phyloP scores from a whole-genome alignment of 805 yeast species.

The Monosporozyma aquatica region DNA sequence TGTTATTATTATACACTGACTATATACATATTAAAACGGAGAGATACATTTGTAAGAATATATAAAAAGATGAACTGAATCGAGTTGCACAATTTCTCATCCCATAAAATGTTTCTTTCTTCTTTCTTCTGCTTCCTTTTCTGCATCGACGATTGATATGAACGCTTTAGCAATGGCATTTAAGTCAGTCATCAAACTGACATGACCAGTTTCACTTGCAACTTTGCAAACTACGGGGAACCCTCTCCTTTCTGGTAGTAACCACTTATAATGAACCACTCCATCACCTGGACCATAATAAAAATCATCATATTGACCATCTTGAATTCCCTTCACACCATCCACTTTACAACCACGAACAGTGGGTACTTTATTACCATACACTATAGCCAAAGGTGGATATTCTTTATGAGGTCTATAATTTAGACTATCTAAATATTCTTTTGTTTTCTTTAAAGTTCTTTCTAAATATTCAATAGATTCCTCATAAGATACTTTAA shows the following conservation, averaged over 20 bases:
- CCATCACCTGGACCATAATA: slow-evolving; percentile 91
- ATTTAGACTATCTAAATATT: slow-evolving; percentile 47
- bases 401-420: slow-evolving; percentile 45
- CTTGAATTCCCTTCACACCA: slow-evolving; percentile 50
- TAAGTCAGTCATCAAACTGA: slow-evolving; percentile 66
- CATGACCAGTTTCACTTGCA: slow-evolving; percentile 63
- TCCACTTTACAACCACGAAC: slow-evolving; percentile 70
- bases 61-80: not conserved
- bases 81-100: not conserved
- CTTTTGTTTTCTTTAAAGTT: slow-evolving; percentile 51
- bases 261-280: slow-evolving; percentile 74
- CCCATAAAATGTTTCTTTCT: slow-evolving; percentile 1
- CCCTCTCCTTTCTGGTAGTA: slow-evolving; percentile 69
- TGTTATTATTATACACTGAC: not conserved
- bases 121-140: slow-evolving; percentile 23
- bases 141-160: slow-evolving; percentile 52
- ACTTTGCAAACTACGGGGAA: slow-evolving; percentile 65
- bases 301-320: slow-evolving; percentile 68
- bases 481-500: slow-evolving; percentile 36
- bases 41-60: not conserved
- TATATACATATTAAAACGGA: not conserved
- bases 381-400: slow-evolving; percentile 79
- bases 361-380: slow-evolving; percentile 76
- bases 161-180: slow-evolving; percentile 66
- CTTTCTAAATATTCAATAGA: slow-evolving; percentile 56